phyloP scores from a whole-genome alignment of 2,329 filamentous ascomycete genomes.

The Polychaeton citri region DNA sequence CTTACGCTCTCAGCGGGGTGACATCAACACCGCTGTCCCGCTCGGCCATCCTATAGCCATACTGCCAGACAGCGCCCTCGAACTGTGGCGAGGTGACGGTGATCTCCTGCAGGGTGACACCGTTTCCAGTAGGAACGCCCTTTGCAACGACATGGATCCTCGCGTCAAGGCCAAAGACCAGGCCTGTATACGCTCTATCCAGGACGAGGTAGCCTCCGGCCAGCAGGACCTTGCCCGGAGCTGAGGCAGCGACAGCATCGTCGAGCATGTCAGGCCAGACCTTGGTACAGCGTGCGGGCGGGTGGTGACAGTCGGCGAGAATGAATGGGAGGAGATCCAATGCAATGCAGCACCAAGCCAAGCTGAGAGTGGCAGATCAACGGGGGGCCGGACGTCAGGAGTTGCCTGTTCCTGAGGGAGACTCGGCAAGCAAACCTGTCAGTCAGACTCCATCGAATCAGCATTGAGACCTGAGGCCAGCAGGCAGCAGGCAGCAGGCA shows the following conservation, averaged over 20 bases:
- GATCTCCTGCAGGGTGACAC: constrained; percentile 54
- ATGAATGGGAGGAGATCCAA: not conserved
- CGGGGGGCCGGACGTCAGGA: not conserved
- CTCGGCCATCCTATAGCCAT: constrained; percentile 59
- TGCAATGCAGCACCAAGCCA: not conserved
- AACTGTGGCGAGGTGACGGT: constrained; percentile 90
- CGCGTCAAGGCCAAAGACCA: constrained; percentile 52
- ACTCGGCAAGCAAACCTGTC: no score
- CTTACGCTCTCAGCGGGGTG: constrained; percentile 66
- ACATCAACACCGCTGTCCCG: constrained; percentile 67
- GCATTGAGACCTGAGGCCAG: no score
- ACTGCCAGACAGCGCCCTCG: constrained; percentile 72
- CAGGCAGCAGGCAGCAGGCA: no score
- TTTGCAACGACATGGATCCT: constrained; percentile 49
- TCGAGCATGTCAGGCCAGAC: constrained; percentile 4
- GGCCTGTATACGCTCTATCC: constrained; percentile 69
- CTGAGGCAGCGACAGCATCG: constrained; percentile 48
- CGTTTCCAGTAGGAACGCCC: constrained; percentile 43
- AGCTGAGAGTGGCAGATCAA: not conserved
- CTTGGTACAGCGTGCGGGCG: not conserved
- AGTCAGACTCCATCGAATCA: no score
- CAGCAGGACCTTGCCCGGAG: constrained; percentile 89
- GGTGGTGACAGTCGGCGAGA: not conserved
- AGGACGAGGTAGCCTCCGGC: constrained; percentile 92
- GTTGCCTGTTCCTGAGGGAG: not conserved